Percentiles rank a stretch among this genome's conserved stretches.
Conservation (phyloP, 352 stramenopile genomes). For the Elongisporangium prolatum region DNA sequence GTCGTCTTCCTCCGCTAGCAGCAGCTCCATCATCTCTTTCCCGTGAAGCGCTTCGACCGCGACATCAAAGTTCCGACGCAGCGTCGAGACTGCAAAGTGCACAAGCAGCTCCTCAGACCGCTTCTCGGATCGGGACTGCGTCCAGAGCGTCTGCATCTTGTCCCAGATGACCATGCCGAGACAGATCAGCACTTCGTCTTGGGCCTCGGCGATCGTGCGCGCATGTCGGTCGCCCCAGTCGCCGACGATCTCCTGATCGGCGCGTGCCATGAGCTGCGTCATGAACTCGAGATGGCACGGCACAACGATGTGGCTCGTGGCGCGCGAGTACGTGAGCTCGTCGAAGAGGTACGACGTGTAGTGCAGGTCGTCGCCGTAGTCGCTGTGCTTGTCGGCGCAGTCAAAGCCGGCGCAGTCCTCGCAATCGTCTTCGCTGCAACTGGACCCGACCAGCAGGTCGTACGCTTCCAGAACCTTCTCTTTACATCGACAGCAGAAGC, state of each 20-base stretch:
- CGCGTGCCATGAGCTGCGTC: slow-evolving; percentile 78
- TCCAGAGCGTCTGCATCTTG: slow-evolving; percentile 83
- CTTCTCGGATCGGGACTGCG: slow-evolving; percentile 70
- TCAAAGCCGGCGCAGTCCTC: slow-evolving; percentile 80
- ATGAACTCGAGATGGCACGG: slow-evolving; percentile 85
- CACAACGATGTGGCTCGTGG: slow-evolving; percentile 79
- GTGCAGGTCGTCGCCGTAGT: slow-evolving; percentile 80
- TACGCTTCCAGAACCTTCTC: slow-evolving; percentile 87
- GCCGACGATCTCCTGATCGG: slow-evolving; percentile 77
- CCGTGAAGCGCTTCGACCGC: slow-evolving; percentile 80
- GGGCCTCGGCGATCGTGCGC: slow-evolving; percentile 78
- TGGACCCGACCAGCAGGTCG: slow-evolving; percentile 80
- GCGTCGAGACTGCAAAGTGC: slow-evolving; percentile 67
- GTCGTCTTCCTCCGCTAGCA: slow-evolving; percentile 81
- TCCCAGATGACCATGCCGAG: slow-evolving; percentile 87
- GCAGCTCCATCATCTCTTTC: slow-evolving; percentile 85
- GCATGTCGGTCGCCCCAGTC: slow-evolving; percentile 82
- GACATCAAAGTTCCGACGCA: slow-evolving; percentile 81
- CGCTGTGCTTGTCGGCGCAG: slow-evolving; percentile 60
- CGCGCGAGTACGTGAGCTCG: slow-evolving; percentile 76
- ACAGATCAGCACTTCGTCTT: slow-evolving; percentile 85
- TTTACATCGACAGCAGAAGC: slow-evolving; percentile 86
- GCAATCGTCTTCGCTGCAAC: slow-evolving; percentile 82
- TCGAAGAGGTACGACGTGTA: slow-evolving; percentile 87
- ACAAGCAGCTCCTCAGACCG: slow-evolving; percentile 74